Base-by-base conservation (phyloP, 257 asterid species). In the Solanum bulbocastanum region DNA sequence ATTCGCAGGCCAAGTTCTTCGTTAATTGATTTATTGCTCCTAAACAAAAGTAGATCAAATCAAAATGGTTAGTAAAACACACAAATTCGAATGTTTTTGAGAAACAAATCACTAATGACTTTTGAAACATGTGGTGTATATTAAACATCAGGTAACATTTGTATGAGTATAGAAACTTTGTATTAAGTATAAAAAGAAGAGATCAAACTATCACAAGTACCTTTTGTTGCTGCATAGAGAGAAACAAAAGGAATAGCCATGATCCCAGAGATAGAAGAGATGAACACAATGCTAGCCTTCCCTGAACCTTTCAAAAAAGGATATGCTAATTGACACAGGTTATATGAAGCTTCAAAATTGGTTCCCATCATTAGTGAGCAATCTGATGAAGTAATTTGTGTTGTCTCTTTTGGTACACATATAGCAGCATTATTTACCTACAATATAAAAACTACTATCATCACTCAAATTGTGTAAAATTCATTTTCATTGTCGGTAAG, bases 341-440 rank as follows among this genome's bases (percentile, higher is more conserved):
- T 14, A 32, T 22, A 83, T 60, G 87, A 83, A 83, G 87, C 76
- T 73, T 83, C 87, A 60, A 83, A 83, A 40, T 83, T 83, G 16
- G 76, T 83, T 60, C 87, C 87, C 37, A 83, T 83, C 73, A 83
- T 52, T 22, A 84, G 22, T 60, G 87, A 56, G 36, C 52, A 83
- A 60, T 83, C 87, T 60, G 49, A 75, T 18, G 58, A 36, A 35
- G 87, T 83, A 39, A 60, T 56, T 15, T 83, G 32, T 35, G 46
- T 36, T 2, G 87, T 66, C 33, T 83, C 75, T n/a, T 83, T 83
- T 25, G 75, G 87, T 25, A 33, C 37, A 56, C 71, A 56, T 58
- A 39, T 32, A 60, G 72, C 87, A 33, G 87, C 87, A 60, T 83
- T 83, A 83, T 83, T 83, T 39, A 83, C 87, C 87, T 83, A 23